Evolutionary conservation across 768 basidiomycete genomes (phyloP).

Genomic region (Hygrocybe punicea): DNA sequence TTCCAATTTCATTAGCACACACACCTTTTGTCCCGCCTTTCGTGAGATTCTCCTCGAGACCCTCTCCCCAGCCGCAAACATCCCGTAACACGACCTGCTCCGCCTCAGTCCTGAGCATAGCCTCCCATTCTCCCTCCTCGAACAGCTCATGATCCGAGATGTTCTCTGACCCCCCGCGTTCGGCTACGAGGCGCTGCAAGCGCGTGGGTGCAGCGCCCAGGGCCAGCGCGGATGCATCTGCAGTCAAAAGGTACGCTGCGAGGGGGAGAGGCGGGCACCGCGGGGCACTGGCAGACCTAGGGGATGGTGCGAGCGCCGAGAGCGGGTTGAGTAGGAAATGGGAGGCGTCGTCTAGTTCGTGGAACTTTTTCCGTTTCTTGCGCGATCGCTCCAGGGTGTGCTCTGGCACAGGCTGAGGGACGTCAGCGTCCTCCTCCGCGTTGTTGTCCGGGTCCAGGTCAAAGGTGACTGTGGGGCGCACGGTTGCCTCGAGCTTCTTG

Average conservation of each 20-base stretch:
- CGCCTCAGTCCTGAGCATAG: conserved; percentile 48
- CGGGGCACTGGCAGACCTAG: not conserved
- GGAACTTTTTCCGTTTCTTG: conserved; percentile 33
- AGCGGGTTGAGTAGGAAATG: conserved; percentile 60
- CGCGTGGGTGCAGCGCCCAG: conserved; percentile 50
- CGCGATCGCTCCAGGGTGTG: conserved; percentile 13
- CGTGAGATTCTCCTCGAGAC: conserved; percentile 4
- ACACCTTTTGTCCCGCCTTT: not conserved
- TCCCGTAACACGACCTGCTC: conserved; percentile 47
- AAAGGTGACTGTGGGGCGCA: conserved; percentile 38
- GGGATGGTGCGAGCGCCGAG: conserved; percentile 28
- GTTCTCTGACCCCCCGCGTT: conserved; percentile 54
- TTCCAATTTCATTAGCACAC: not conserved
- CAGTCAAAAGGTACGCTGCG: conserved; percentile 55
- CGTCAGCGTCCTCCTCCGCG: conserved; percentile 11
- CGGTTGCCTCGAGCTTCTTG: conserved; percentile 36
- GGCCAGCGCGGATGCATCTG: conserved; percentile 28
- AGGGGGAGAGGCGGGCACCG: conserved; percentile 18
- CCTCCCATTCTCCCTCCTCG: conserved; percentile 63
- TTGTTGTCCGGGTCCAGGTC: conserved; percentile 30
- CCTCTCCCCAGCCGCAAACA: conserved; percentile 32
- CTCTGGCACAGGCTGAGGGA: not conserved
- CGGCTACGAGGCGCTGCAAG: conserved; percentile 56
- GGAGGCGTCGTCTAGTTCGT: conserved; percentile 45
- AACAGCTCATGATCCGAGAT: conserved; percentile 74